A percentile compares a stretch with the other conserved stretches of the same genome.
Conservation (phyloP, 2,329 filamentous ascomycete genomes). For the Leptographium galeiforme region DNA sequence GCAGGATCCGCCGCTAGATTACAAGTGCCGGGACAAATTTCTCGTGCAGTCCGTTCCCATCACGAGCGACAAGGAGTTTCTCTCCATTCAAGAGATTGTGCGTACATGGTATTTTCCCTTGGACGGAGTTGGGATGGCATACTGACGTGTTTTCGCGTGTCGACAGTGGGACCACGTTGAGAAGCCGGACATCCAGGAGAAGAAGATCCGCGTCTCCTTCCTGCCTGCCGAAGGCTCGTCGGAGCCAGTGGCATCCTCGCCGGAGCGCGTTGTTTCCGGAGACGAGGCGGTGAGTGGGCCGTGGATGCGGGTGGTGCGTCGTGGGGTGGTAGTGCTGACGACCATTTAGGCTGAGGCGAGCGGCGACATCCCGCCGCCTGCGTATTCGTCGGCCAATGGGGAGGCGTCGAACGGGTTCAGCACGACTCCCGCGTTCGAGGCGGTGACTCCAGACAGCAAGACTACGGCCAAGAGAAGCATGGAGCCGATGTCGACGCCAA, state of each 20-base stretch:
- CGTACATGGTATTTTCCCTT: slow-evolving; percentile 18
- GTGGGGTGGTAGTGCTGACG: neutral
- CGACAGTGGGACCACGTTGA: slow-evolving; percentile 64
- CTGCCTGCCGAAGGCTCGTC: slow-evolving; percentile 38
- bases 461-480: slow-evolving; percentile 7
- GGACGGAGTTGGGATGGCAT: neutral
- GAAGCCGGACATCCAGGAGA: slow-evolving; percentile 73
- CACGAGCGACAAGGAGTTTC: slow-evolving; percentile 68
- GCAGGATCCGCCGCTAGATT: slow-evolving; percentile 72
- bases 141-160: neutral
- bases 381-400: slow-evolving; percentile 19
- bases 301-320: no score
- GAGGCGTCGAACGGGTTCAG: slow-evolving; percentile 13
- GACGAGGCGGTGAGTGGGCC: slow-evolving; percentile 8
- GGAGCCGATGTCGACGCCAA: slow-evolving; percentile 5
- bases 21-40: slow-evolving; percentile 49
- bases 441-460: slow-evolving; percentile 2
- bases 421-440: slow-evolving; percentile 4
- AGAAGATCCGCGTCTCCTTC: slow-evolving; percentile 90
- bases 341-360: slow-evolving; percentile 17
- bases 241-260: slow-evolving; percentile 18
- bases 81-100: slow-evolving; percentile 70
- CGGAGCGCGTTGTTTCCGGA: slow-evolving; percentile 13
- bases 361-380: slow-evolving; percentile 17
- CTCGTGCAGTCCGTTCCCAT: slow-evolving; percentile 35